Base-by-base conservation (phyloP, 192 early-diverging fungal genomes). In the Backusella tuberculispora region DNA sequence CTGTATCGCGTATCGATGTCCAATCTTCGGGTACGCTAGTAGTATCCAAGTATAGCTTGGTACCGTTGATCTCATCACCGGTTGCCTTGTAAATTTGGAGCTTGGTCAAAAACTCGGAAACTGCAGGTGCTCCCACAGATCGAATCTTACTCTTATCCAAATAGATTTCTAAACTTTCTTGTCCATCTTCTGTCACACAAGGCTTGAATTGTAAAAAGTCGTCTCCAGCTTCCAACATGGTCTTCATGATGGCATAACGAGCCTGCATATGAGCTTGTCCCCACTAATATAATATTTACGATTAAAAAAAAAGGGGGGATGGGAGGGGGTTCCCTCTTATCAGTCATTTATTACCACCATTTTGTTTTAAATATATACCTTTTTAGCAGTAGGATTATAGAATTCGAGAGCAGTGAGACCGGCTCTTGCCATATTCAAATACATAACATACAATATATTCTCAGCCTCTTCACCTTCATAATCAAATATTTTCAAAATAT, bases 191-290 rank as follows among this genome's bases (percentile, higher is more conserved):
- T 34, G 46, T n/a, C 8, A 69, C 75, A 44, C 87, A 80, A 12
- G 40, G 45, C 21, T 76, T 83, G 65, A 90, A 67, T 47, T 69
- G 29, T n/a, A 77, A 63, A 48, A 77, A 77, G 37, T 44, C 74
- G 13, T 84, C 24, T 12, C 84, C 83, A 15, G 85, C 77, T 15
- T 78, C 37, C 19, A 90, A 42, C 79, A 90, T 85, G 17, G 77
- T 73, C 34, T 79, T 78, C 19, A 90, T 71, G 41, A 90, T 80
- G 26, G 87, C 89, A 76, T 81, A 90, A 15, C 89, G 86, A 14
- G 86, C 89, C 72, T 85, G 87, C 83, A 87, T 89, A 74, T 90
- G 89, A 12, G 88, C 88, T 79, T 90, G 84, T n/a, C 83, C 83
- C 81, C 81, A 84, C 78, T 80, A 60, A 9, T n/a, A 41, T 14